A percentile compares a stretch with the other conserved stretches of the same genome.
Evolutionary conservation across 140 eudicot genomes (phyloP).

Genomic region (Senecio squalidus): DNA sequence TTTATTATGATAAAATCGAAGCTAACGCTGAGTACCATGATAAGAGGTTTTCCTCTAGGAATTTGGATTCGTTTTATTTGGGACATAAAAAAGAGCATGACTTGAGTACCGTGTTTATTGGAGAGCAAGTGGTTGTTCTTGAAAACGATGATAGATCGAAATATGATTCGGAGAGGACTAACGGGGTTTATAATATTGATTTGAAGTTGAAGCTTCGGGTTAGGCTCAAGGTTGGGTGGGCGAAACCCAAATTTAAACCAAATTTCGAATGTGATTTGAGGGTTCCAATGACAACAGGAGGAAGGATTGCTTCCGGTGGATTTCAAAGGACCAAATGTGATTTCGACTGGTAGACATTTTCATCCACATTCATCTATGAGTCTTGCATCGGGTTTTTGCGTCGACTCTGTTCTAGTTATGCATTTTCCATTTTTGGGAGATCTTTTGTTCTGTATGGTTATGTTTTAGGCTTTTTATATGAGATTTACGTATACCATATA

Average conservation of each 20-base stretch:
- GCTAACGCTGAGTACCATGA: conserved; percentile 46
- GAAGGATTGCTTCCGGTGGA: neutral
- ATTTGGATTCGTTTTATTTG: conserved; percentile 32
- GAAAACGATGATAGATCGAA: conserved; percentile 21
- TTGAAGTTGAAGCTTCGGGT: conserved; percentile 37
- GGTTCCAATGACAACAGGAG: conserved; percentile 33
- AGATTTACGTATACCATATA: no score
- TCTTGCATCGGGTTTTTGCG: conserved; percentile 1
- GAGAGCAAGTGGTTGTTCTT: conserved; percentile 27
- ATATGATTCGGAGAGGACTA: conserved; percentile 19
- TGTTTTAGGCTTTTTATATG: no score
- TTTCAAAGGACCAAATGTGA: conserved; percentile 33
- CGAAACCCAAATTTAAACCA: conserved; percentile 52
- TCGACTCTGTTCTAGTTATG: neutral
- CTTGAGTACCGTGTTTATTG: conserved; percentile 24
- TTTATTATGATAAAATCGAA: conserved; percentile 43
- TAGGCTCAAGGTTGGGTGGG: conserved; percentile 43
- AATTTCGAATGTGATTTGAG: conserved; percentile 50
- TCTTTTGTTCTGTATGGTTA: no score
- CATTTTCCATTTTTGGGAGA: neutral
- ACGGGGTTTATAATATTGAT: conserved; percentile 34
- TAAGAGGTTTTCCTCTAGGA: conserved; percentile 21
- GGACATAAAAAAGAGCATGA: conserved; percentile 30
- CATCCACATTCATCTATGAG: neutral
- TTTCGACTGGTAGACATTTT: conserved; percentile 27